These are phyloP conservation scores for Pseudogymnoascus sp. DNA, from an alignment of 2,329 filamentous ascomycete species.

Conservation along the genomic window DNA sequence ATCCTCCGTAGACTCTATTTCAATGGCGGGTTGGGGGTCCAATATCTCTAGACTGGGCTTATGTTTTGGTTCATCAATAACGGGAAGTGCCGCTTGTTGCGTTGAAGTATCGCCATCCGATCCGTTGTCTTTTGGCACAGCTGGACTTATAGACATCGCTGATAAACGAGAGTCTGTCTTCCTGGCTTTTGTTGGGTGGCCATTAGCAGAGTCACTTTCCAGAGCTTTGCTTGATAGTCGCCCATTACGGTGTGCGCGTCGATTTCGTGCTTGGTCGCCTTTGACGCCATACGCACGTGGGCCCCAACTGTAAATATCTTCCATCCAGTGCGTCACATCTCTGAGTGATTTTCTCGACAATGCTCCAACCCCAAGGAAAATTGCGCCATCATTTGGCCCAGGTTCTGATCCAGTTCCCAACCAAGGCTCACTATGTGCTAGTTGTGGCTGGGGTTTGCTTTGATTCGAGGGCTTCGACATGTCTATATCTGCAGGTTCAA, in stretches of 20 bases:
- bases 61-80: background rate
- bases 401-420: constrained; percentile 64
- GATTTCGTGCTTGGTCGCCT: constrained; percentile 65
- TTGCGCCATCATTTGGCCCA: constrained; percentile 67
- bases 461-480: constrained; percentile 10
- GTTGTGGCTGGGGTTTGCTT: constrained; percentile 14
- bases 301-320: constrained; percentile 78
- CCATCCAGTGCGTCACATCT: constrained; percentile 76
- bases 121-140: background rate
- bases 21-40: background rate
- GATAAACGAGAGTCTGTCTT: background rate
- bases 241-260: constrained; percentile 25
- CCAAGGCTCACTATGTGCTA: constrained; percentile 47
- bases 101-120: background rate
- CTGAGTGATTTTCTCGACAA: constrained; percentile 64
- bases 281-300: constrained; percentile 77
- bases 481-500: constrained; percentile 17
- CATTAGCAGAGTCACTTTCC: constrained; percentile 27
- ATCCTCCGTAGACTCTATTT: background rate
- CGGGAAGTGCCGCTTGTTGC: background rate
- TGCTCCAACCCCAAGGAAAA: constrained; percentile 75
- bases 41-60: background rate
- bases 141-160: background rate
- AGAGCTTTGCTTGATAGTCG: background rate
- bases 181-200: background rate